A percentile compares a stretch with the other conserved stretches of the same genome.
phyloP scores from a whole-genome alignment of 176 grass and related monocot genomes.

The Chloris gayana region DNA sequence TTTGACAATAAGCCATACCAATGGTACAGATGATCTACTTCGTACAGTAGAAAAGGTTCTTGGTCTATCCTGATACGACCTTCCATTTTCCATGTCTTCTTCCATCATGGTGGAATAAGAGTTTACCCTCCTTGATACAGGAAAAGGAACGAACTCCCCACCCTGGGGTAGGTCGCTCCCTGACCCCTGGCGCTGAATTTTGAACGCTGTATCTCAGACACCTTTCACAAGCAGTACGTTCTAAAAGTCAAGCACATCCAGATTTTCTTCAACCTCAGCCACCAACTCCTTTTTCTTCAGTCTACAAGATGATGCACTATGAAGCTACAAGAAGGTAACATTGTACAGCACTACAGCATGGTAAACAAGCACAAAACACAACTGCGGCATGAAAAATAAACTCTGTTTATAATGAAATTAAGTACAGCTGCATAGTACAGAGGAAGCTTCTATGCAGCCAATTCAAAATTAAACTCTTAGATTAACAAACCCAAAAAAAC shows the following conservation, averaged over 20 bases:
- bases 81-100: slow-evolving; percentile 86
- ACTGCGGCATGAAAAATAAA: neutral
- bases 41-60: slow-evolving; percentile 83
- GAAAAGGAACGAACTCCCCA: slow-evolving; percentile 91
- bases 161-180: slow-evolving; percentile 76
- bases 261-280: slow-evolving; percentile 15
- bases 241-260: slow-evolving; percentile 36
- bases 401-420: slow-evolving; percentile 1
- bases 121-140: slow-evolving; percentile 61
- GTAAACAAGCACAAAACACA: neutral
- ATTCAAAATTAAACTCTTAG: neutral
- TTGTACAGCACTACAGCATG: slow-evolving; percentile 7
- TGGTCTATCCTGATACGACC: slow-evolving; percentile 67
- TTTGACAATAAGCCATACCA: slow-evolving; percentile 53
- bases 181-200: slow-evolving; percentile 79
- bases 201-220: slow-evolving; percentile 40
- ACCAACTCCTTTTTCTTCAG: slow-evolving; percentile 9
- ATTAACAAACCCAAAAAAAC: neutral
- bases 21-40: slow-evolving; percentile 74
- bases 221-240: slow-evolving; percentile 25
- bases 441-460: neutral
- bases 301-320: slow-evolving; percentile 25
- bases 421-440: neutral
- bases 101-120: slow-evolving; percentile 87
- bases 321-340: neutral